A percentile compares a stretch with the other conserved stretches of the same genome.
Evolutionary conservation across 2,329 filamentous ascomycete species (phyloP).

Genomic region (Beauveria scarabaeidicola): DNA sequence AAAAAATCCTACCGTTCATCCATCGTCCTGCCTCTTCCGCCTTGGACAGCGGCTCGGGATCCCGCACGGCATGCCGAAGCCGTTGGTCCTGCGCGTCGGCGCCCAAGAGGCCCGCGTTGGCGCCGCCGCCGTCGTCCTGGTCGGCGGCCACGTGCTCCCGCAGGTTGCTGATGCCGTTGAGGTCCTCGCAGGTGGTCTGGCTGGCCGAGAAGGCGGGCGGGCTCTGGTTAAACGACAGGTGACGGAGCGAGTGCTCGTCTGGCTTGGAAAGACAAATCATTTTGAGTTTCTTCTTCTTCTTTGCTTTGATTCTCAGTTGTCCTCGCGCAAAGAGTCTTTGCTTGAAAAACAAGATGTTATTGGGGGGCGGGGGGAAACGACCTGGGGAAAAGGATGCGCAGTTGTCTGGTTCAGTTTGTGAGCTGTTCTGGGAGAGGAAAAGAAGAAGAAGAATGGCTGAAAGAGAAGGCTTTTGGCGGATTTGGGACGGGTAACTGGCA

Average conservation of each 20-base stretch:
- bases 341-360: too few species aligned
- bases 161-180: constrained; percentile 46
- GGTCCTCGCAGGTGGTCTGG: constrained; percentile 45
- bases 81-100: constrained; percentile 19
- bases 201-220: constrained; percentile 39
- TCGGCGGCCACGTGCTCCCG: constrained; percentile 33
- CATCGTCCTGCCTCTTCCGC: constrained; percentile 23
- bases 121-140: constrained; percentile 24
- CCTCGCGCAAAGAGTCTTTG: too few species aligned
- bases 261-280: constrained; percentile 51
- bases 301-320: too few species aligned
- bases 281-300: not conserved
- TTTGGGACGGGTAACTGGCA: not conserved
- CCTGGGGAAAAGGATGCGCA: not conserved
- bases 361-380: too few species aligned
- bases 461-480: not conserved
- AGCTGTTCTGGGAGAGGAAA: not conserved
- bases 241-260: constrained; percentile 38
- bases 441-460: not conserved
- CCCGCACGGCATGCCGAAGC: constrained; percentile 16
- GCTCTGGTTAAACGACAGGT: constrained; percentile 46
- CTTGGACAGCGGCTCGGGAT: constrained; percentile 14
- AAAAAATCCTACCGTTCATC: constrained; percentile 19
- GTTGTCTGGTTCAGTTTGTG: not conserved
- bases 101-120: constrained; percentile 15